Percentiles rank a stretch among this genome's conserved stretches.
Conservation (phyloP, 176 grass and related monocot genomes). For the Miscanthus lutarioriparius region DNA sequence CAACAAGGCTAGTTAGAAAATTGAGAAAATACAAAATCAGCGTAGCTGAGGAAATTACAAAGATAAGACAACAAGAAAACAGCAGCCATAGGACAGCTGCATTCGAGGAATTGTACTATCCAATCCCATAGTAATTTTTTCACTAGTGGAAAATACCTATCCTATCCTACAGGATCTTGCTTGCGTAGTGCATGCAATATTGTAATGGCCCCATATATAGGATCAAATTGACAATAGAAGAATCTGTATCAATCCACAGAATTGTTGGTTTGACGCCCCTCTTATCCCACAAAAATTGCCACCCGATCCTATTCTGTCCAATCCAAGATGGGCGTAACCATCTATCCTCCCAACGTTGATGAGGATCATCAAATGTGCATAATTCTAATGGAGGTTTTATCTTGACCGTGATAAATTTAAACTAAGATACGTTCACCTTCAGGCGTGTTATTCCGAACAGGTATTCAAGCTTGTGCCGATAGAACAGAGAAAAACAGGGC, state of each 20-base stretch:
- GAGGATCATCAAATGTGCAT: background rate
- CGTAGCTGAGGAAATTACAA: background rate
- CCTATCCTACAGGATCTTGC: background rate
- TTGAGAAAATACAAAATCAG: background rate
- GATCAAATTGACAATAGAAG: background rate
- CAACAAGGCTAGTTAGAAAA: constrained; percentile 14
- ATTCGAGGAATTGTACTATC: background rate
- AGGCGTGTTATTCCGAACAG: background rate
- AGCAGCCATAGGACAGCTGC: background rate
- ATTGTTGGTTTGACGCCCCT: background rate
- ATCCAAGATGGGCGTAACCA: background rate
- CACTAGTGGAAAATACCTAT: background rate
- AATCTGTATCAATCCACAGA: background rate
- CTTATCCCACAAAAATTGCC: background rate
- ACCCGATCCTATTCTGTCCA: background rate
- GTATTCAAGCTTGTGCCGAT: background rate
- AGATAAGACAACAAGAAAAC: background rate
- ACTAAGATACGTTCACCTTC: constrained; percentile 1
- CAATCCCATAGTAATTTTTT: background rate
- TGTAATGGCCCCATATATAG: background rate
- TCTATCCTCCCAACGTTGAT: background rate
- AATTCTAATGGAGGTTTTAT: background rate
- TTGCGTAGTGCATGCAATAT: background rate
- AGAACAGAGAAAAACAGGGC: background rate
- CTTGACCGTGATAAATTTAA: background rate